Base-by-base conservation (phyloP, 164 flowering plant species). In the Piper longum region DNA sequence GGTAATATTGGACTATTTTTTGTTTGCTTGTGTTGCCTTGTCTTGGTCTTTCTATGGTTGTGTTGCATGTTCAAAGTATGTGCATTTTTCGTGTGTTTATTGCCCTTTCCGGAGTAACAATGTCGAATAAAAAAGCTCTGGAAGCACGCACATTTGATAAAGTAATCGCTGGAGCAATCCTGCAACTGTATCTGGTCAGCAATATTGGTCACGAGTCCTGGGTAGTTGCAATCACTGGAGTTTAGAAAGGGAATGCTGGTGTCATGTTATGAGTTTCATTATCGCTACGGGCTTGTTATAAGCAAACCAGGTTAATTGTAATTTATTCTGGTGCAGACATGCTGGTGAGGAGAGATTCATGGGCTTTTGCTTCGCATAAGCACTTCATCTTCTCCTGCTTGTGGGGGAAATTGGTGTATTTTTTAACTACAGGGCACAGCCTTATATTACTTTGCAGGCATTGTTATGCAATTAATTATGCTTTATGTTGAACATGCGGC, bases 291-390 rank as follows among this genome's bases (percentile, higher is more conserved):
- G 36, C 52, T 14, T 41, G 14, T 16, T 1, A 2, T 7, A 41
- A 57, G 12, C 60, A 18, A 4, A 26, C 3, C 16, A 14, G 60
- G 14, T 57, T 57, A 57, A 57, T 57, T 36, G 60, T 57, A 57
- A 57, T 57, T 57, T 57, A 18, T 57, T 57, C 60, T 57, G 42
- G 14, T 57, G 60, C 60, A 57, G 60, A 57, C 60, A 39, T 57
- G 60, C 60, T 57, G 60, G 60, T 57, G 60, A 14, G 60, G 42
- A 57, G 60, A 26, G 60, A 48, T 48, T 57, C 60, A 57, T 57
- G 60, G 60, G 60, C 60, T 8, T 57, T 48, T 57, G 60, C 60
- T 57, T 36, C 60, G 36, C 60, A 57, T 14, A 14, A 57, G 39
- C 60, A 57, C 60, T 57, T 57, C 60, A 36, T 57, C 42, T 57